Evolutionary conservation across 441 rosid genomes (phyloP).

Genomic region (Francoa sonchifolia): DNA sequence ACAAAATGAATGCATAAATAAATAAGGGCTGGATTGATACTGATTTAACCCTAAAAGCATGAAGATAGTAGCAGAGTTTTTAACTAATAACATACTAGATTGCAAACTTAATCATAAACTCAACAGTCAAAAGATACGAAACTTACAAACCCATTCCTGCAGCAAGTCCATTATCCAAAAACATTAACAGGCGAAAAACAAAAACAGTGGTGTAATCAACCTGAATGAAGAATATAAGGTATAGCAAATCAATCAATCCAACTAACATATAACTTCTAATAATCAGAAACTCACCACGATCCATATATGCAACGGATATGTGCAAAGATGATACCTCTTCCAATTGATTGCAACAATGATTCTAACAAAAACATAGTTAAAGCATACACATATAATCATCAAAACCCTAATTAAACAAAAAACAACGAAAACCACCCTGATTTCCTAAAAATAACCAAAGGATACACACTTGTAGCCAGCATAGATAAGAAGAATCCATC

Average conservation of each 20-base stretch:
- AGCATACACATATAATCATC: constrained; percentile 12
- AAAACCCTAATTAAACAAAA: background rate
- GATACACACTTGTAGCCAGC: constrained; percentile 99
- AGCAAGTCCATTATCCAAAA: constrained; percentile 89
- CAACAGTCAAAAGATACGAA: constrained; percentile 4
- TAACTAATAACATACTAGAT: background rate
- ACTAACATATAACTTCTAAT: background rate
- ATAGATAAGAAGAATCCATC: constrained; percentile 99
- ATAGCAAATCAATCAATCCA: constrained; percentile 3
- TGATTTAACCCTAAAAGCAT: no score
- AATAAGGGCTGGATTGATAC: no score
- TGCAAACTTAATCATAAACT: background rate
- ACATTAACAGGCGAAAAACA: constrained; percentile 84
- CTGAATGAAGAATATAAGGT: constrained; percentile 28
- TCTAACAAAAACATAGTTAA: constrained; percentile 30
- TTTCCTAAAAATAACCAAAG: constrained; percentile 18
- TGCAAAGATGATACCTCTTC: constrained; percentile 62
- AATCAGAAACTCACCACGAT: constrained; percentile 51
- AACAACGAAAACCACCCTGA: background rate
- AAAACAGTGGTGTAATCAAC: constrained; percentile 89
- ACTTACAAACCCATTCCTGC: constrained; percentile 98
- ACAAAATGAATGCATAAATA: no score
- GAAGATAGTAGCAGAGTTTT: no score
- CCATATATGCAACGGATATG: constrained; percentile 92
- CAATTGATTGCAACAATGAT: constrained; percentile 81